These are phyloP conservation scores for Hanseniaspora guilliermondii DNA, from an alignment of 805 yeast genomes.

Conservation along the genomic window DNA sequence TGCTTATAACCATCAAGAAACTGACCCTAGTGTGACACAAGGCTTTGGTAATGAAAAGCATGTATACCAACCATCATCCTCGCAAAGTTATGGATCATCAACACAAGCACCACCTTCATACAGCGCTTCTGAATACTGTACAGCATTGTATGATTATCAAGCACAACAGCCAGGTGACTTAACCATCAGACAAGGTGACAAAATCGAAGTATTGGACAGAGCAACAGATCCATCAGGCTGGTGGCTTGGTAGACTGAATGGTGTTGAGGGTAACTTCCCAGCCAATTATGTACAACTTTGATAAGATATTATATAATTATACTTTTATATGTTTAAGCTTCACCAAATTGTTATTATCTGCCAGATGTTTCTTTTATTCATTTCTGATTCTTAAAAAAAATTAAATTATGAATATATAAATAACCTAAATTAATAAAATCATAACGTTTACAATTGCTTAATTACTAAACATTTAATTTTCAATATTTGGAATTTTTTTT, in stretches of 20 bases:
- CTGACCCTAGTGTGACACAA: background rate
- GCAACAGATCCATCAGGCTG: slow-evolving; percentile 82
- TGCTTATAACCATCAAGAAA: background rate
- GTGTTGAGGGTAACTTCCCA: slow-evolving; percentile 84
- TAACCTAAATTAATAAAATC: too few relatives aligned
- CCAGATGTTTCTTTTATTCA: too few relatives aligned
- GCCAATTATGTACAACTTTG: slow-evolving; percentile 75
- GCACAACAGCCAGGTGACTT: slow-evolving; percentile 93
- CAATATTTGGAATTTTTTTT: too few relatives aligned
- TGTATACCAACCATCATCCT: background rate
- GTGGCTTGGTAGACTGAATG: slow-evolving; percentile 91
- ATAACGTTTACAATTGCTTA: too few relatives aligned
- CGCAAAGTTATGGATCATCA: background rate
- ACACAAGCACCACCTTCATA: slow-evolving; percentile 19
- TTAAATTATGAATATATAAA: too few relatives aligned
- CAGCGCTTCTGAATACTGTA: slow-evolving; percentile 49
- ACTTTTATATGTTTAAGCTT: too few relatives aligned
- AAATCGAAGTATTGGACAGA: slow-evolving; percentile 69
- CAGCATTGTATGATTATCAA: slow-evolving; percentile 80
- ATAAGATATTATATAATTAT: background rate
- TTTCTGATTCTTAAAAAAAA: too few relatives aligned
- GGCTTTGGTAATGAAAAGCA: slow-evolving; percentile 7
- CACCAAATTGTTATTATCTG: background rate
- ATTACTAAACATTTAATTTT: too few relatives aligned
- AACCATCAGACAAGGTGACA: slow-evolving; percentile 74